Conservation (phyloP, 2,329 filamentous ascomycete species). For the Magnaporthales sp. region DNA sequence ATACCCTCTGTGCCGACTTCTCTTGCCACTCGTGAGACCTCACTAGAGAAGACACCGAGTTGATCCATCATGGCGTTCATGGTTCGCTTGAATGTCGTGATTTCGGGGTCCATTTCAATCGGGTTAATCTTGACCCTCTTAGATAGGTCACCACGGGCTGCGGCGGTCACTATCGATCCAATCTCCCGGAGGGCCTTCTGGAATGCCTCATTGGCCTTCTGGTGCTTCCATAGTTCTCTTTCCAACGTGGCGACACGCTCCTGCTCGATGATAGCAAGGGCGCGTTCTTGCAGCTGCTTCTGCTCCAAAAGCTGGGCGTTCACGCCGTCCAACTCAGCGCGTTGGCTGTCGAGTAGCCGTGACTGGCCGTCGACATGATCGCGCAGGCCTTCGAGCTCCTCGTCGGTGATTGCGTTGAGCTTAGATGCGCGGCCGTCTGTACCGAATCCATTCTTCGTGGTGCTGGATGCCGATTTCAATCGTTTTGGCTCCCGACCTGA, state of each 20-base stretch:
- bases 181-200: slow-evolving; percentile 96
- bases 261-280: slow-evolving; percentile 73
- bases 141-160: slow-evolving; percentile 88
- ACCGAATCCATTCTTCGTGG: slow-evolving; percentile 14
- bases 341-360: slow-evolving; percentile 81
- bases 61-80: slow-evolving; percentile 99
- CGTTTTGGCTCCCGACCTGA: slow-evolving; percentile 11
- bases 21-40: slow-evolving; percentile 88
- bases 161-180: slow-evolving; percentile 92
- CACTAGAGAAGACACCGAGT: slow-evolving; percentile 89
- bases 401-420: slow-evolving; percentile 59
- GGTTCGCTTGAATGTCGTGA: slow-evolving; percentile 93
- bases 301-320: slow-evolving; percentile 80
- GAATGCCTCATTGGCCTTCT: slow-evolving; percentile 97
- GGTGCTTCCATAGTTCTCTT: slow-evolving; percentile 90
- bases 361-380: slow-evolving; percentile 93
- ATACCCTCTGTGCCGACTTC: slow-evolving; percentile 95
- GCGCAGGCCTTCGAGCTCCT: slow-evolving; percentile 75
- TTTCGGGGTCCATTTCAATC: slow-evolving; percentile 96
- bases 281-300: slow-evolving; percentile 74
- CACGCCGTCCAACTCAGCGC: slow-evolving; percentile 76
- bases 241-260: slow-evolving; percentile 85
- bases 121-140: slow-evolving; percentile 96
- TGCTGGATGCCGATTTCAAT: slow-evolving; percentile 9
- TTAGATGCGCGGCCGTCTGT: slow-evolving; percentile 15